Base-by-base conservation (phyloP, 2,329 filamentous ascomycete genomes). In the Helotiales sp. region DNA sequence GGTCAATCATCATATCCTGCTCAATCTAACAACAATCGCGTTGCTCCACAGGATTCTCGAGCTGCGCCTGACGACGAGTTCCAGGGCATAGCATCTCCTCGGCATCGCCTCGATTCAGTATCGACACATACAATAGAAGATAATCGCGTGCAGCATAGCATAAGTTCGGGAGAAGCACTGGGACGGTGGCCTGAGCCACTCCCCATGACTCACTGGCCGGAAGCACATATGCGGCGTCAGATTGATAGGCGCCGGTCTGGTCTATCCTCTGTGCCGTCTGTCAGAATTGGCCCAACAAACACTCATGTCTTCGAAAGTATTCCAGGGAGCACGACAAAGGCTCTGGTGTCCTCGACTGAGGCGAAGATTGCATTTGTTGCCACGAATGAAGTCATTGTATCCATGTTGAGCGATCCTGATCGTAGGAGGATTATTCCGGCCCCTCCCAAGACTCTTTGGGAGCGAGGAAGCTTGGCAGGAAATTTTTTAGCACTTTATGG, bases 341-440 rank as follows among this genome's bases (percentile, higher is more conserved):
- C 54, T 22, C 38, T 55, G 3, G 22, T 55, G 6, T 55, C 54
- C 6, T 55, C 54, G 6, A 55, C 54, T 1, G 31, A 33, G 3
- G 54, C 54, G 5, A 55, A 51, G 30, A 51, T 55, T 15, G 46
- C 24, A 13, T 55, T 55, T 19, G 8, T 55, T 42, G 44, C 46
- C 6, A 13, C 15, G 9, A 42, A 24, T 3, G 2, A n/a, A 7
- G 34, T 47, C 7, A 46, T 50, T 50, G 29, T 51, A 19, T 44
- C 19, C 13, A 55, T 46, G 3, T 24, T 55, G 10, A 42, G 51
- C 24, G 30, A 17, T 10, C 54, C 54, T 9, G 22, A 55, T 42
- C 33, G 33, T 27, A 40, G 25, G 22, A 55, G 40, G 3, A 25
- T n/a, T 1, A 55, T 55, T 10, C 1, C 8, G 6, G 31, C 54